Base-by-base conservation (phyloP, 177 flowering plant genomes). In the Vitis hybrid region DNA sequence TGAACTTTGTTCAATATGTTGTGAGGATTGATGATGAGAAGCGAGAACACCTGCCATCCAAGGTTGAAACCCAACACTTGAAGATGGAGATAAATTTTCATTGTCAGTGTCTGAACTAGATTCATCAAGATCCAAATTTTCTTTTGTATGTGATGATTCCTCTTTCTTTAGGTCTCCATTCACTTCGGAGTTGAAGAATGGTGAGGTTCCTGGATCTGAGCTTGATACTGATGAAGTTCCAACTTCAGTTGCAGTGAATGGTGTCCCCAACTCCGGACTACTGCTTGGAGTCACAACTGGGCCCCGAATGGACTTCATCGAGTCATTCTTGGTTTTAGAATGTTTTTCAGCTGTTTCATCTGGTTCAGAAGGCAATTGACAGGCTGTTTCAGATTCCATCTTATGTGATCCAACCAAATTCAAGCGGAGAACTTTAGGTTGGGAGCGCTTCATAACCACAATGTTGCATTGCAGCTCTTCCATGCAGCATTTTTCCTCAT, bases 401-500 rank as follows among this genome's bases (percentile, higher is more conserved):
- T 75, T 75, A 18, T 83, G 72, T 30, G 84, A 77, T 60, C 83
- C 87, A 56, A 80, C 80, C 75, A 87, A 74, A 75, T 83, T 87
- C 60, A 87, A 74, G 21, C 90, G 81, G 19, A 87, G 90, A 66
- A 85, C 88, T 78, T 87, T 87, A 0, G 88, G 77, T 48, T 85
- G 88, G 30, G 85, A 80, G 1, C 71, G 82, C 70, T 83, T 85
- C 86, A 87, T 83, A 2, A 80, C 82, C 58, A 85, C 88, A 69
- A 87, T 81, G 74, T 87, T 87, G 79, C 90, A 87, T 32, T 84
- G 88, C 62, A 87, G 74, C 79, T 85, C 90, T 18, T 85, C 90
- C 84, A 87, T 87, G 82, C 90, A 87, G 52, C 80, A 77, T 54
- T 83, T 87, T 66, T 81, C 88, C 73, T 87, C 90, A 46, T 76